A percentile compares a stretch with the other conserved stretches of the same genome.
Conservation (phyloP, 2,329 filamentous ascomycete species). For the Fusarium mangiferae region DNA sequence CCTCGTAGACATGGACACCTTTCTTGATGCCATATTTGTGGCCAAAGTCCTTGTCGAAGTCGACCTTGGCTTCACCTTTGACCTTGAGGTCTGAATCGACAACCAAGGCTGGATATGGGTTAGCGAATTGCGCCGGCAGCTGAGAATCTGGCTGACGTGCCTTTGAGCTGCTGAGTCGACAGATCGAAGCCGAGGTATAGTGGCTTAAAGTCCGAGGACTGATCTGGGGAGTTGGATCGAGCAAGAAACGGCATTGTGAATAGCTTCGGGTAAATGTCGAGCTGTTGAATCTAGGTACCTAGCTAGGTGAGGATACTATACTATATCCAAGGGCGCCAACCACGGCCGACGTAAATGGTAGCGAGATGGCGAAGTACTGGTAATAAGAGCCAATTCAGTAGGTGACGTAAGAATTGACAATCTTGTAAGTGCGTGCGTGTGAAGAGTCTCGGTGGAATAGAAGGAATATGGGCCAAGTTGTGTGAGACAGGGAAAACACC, state of each 20-base stretch:
- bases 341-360: constrained; percentile 23
- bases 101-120: constrained; percentile 72
- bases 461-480: background rate
- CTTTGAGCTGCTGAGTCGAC: constrained; percentile 96
- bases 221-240: constrained; percentile 1
- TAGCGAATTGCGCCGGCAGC: background rate
- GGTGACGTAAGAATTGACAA: background rate
- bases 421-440: background rate
- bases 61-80: constrained; percentile 86
- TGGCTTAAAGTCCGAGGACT: constrained; percentile 54
- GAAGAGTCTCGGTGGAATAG: background rate
- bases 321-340: background rate
- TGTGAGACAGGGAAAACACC: constrained; percentile 9
- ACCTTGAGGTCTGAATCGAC: constrained; percentile 85
- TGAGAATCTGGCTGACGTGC: constrained; percentile 52
- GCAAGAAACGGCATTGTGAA: constrained; percentile 29
- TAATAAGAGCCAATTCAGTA: constrained; percentile 6
- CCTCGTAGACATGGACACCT: constrained; percentile 84
- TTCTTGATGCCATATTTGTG: constrained; percentile 83
- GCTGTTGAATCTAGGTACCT: background rate
- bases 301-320: background rate
- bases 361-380: constrained; percentile 22
- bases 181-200: constrained; percentile 95
- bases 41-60: constrained; percentile 88
- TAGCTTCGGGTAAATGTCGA: background rate